phyloP scores from a whole-genome alignment of 2,329 filamentous ascomycete genomes.

The Beauveria sp. region DNA sequence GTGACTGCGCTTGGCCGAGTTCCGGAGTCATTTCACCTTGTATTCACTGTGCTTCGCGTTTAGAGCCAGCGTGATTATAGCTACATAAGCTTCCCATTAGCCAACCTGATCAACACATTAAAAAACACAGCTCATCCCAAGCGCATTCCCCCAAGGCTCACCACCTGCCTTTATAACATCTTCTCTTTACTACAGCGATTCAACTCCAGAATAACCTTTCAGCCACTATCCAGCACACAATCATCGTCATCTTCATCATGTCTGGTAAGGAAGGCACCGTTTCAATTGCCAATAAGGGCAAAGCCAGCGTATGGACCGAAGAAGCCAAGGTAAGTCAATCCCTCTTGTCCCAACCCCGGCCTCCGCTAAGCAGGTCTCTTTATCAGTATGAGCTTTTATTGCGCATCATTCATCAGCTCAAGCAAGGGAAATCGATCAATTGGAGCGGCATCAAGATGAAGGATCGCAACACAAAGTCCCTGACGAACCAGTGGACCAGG shows the following conservation, averaged over 20 bases:
- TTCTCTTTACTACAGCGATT: too few species aligned
- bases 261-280: neutral
- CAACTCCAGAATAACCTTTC: too few species aligned
- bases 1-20: too few species aligned
- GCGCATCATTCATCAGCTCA: slow-evolving; percentile 27
- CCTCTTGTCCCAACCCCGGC: neutral
- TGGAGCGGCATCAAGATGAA: slow-evolving; percentile 29
- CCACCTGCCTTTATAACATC: too few species aligned
- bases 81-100: too few species aligned
- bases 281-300: slow-evolving; percentile 12
- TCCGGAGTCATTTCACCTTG: too few species aligned
- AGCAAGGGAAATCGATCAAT: slow-evolving; percentile 25
- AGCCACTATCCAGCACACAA: too few species aligned
- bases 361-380: neutral
- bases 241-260: neutral
- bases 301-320: slow-evolving; percentile 27
- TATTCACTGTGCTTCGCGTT: too few species aligned
- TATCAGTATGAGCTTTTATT: slow-evolving; percentile 28
- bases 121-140: too few species aligned
- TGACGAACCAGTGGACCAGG: slow-evolving; percentile 30
- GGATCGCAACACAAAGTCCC: slow-evolving; percentile 29
- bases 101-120: too few species aligned
- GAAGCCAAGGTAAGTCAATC: slow-evolving; percentile 25
- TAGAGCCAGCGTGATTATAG: too few species aligned
- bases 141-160: too few species aligned